Evolutionary conservation across 148 eudicot genomes (phyloP).

Genomic region (Nyssa sinensis): DNA sequence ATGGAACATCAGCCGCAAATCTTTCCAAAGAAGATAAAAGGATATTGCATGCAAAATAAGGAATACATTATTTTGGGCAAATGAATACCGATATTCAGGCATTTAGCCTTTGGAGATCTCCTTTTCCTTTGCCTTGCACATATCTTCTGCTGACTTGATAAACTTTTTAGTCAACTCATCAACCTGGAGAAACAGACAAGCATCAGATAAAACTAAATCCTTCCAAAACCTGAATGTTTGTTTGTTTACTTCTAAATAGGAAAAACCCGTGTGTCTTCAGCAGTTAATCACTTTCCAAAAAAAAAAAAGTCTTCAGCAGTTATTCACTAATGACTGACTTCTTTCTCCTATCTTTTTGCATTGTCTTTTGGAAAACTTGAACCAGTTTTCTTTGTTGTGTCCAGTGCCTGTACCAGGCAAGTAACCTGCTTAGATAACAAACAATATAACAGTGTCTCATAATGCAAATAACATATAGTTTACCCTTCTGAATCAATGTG

Average conservation of each 20-base stretch:
- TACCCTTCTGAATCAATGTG: neutral
- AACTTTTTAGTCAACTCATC: conserved; percentile 32
- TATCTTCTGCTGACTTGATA: conserved; percentile 29
- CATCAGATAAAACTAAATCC: conserved; percentile 3
- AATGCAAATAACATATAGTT: no score
- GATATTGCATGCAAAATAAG: neutral
- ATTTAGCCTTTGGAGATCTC: conserved; percentile 23
- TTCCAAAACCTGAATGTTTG: neutral
- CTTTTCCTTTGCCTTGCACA: conserved; percentile 36
- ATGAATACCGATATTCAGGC: neutral
- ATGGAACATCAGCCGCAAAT: neutral
- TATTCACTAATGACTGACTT: conserved; percentile 37
- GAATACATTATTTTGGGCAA: no score
- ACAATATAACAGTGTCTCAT: neutral
- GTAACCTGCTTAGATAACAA: neutral
- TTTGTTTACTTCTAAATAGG: no score
- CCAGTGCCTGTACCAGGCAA: conserved; percentile 70
- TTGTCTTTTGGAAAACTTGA: conserved; percentile 67
- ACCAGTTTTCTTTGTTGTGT: conserved; percentile 68
- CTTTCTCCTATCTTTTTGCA: conserved; percentile 87
- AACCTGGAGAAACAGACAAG: conserved; percentile 18
- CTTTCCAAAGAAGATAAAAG: neutral
- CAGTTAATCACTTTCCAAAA: no score
- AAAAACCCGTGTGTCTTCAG: neutral
- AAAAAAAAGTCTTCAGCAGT: neutral